Evolutionary conservation across 441 rosid genomes (phyloP), one percentile per base, ranked within the genome.

Genomic region (Corymbia citriodora): DNA sequence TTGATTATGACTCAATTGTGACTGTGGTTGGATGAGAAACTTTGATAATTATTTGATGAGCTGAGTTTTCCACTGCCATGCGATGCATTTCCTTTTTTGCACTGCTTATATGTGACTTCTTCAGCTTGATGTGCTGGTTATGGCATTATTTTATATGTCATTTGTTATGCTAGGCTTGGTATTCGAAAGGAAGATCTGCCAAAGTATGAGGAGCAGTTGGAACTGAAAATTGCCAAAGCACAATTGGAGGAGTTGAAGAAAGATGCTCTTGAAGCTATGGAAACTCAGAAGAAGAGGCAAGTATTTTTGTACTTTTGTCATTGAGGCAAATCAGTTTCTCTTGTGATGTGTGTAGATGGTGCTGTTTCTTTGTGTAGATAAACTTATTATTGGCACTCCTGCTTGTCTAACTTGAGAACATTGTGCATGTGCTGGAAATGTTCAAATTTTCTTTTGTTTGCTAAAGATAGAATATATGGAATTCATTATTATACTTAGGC

Each of bases 191-290:
- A 96, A 94, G 98, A 97, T 92, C 96, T 98, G 50, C 99, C 99
- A 7, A 98, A 97, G 92, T 97, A 97, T 87, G 99, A 96, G 93
- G 99, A 97, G 89, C 91, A 95, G 74, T 87, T 96, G 89, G 99
- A 98, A 91, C 94, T 93, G 55, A 96, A 95, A 95, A 94, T 97
- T 65, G 96, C 99, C 55, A 96, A 97, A 92, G 99, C 99, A 87
- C 98, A 97, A 89, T 88, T 98, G 92, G 98, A 94, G 93, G 99
- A 98, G 90, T 94, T 97, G 92, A 97, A 97, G 95, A 96, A 97
- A 90, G 97, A 97, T 88, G 99, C 98, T 63, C 72, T 95, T 55
- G 99, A 98, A 91, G 98, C 96, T 36, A 96, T 98, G 99, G 99
- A 97, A 92, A 92, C 99, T 88, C 99, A 97, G 93, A 94, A 94